Evolutionary conservation across 441 rosid genomes (phyloP).

Genomic region (Macaranga tanarius): DNA sequence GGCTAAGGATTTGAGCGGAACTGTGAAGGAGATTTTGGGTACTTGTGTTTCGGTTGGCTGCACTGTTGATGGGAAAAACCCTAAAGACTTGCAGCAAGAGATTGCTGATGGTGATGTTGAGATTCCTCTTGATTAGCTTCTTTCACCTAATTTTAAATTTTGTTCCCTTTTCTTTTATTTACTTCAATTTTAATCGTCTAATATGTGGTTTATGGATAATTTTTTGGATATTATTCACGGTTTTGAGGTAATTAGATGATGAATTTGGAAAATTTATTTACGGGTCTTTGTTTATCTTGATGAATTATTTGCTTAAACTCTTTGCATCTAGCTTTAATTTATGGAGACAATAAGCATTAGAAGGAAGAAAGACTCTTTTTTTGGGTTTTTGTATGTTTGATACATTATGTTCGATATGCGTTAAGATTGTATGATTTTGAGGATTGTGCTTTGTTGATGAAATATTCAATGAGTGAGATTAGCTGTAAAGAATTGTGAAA

Average conservation of each 20-base stretch:
- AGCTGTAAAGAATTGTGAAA: too few relatives aligned
- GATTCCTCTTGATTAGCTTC: slow-evolving; percentile 40
- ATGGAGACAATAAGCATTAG: too few relatives aligned
- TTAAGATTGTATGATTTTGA: too few relatives aligned
- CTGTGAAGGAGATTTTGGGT: slow-evolving; percentile 75
- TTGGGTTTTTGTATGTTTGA: too few relatives aligned
- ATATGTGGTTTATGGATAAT: neutral
- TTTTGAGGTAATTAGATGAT: slow-evolving; percentile 1
- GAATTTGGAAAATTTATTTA: neutral
- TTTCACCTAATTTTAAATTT: slow-evolving; percentile 16
- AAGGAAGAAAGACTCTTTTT: too few relatives aligned
- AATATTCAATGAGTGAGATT: too few relatives aligned
- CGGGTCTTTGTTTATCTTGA: too few relatives aligned
- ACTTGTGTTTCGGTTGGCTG: slow-evolving; percentile 84
- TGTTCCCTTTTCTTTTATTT: neutral
- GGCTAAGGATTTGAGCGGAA: slow-evolving; percentile 70
- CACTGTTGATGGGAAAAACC: slow-evolving; percentile 78
- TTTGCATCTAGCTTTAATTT: too few relatives aligned
- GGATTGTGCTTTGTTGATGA: too few relatives aligned
- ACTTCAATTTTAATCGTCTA: neutral
- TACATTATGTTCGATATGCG: too few relatives aligned
- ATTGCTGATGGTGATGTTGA: slow-evolving; percentile 68
- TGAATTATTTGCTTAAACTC: too few relatives aligned
- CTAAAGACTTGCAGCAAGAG: slow-evolving; percentile 72
- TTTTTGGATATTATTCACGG: neutral